A percentile compares a stretch with the other conserved stretches of the same genome.
Evolutionary conservation across 495 filamentous ascomycete species (phyloP).

Genomic region (Bathelium albidoporum): DNA sequence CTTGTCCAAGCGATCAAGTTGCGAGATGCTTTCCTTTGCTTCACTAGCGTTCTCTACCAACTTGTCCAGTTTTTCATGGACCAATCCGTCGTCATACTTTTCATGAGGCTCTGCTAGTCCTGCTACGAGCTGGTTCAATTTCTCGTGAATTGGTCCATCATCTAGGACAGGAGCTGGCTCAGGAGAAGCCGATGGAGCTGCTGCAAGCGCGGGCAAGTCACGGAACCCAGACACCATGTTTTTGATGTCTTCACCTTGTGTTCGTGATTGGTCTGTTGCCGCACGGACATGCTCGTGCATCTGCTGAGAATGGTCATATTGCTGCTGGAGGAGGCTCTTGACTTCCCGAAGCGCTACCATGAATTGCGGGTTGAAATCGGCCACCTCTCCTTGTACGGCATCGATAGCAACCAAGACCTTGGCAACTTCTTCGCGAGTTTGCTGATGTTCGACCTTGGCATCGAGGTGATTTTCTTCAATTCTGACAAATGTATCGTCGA

Average conservation of each 20-base stretch:
- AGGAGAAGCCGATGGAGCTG: constrained; percentile 32
- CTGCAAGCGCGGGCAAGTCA: constrained; percentile 37
- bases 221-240: constrained; percentile 43
- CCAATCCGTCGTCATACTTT: constrained; percentile 56
- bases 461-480: constrained; percentile 66
- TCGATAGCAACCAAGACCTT: constrained; percentile 61
- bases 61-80: constrained; percentile 79
- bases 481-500: constrained; percentile 66
- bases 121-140: constrained; percentile 59
- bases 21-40: constrained; percentile 43
- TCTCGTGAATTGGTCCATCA: constrained; percentile 63
- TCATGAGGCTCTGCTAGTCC: constrained; percentile 20
- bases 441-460: constrained; percentile 62
- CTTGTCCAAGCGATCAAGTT: constrained; percentile 69
- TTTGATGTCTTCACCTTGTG: constrained; percentile 44
- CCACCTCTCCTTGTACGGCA: constrained; percentile 60
- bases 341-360: constrained; percentile 72
- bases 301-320: constrained; percentile 61
- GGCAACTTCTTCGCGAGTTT: constrained; percentile 64
- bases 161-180: constrained; percentile 33
- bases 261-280: constrained; percentile 16
- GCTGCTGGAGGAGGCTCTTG: constrained; percentile 66
- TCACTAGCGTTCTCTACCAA: constrained; percentile 54
- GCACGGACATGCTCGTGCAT: constrained; percentile 24
- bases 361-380: constrained; percentile 76